phyloP scores from a whole-genome alignment of 2,329 filamentous ascomycete genomes.

The Hypocreales sp. region DNA sequence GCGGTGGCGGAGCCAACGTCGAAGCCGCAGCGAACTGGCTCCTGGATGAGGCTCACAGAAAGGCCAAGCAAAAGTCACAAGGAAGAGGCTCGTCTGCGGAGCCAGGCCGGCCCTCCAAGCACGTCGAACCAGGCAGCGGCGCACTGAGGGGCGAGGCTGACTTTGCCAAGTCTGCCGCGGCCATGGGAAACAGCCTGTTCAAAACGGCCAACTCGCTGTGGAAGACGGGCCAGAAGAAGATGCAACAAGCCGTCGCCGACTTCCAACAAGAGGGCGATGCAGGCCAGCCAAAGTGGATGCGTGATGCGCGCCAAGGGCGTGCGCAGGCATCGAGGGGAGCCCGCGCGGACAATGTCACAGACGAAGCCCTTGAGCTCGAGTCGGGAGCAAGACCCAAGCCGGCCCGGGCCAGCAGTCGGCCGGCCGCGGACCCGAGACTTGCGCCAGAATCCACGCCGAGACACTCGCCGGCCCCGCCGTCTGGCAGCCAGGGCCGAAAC shows the following conservation, averaged over 20 bases:
- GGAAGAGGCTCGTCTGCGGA: slow-evolving; percentile 25
- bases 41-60: slow-evolving; percentile 76
- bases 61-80: slow-evolving; percentile 58
- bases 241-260: slow-evolving; percentile 84
- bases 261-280: slow-evolving; percentile 59
- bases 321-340: slow-evolving; percentile 14
- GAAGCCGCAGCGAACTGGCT: slow-evolving; percentile 82
- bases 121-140: slow-evolving; percentile 24
- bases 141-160: slow-evolving; percentile 49
- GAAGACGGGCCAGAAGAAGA: slow-evolving; percentile 86
- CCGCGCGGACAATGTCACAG: slow-evolving; percentile 30
- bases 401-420: slow-evolving; percentile 10
- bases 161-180: slow-evolving; percentile 64
- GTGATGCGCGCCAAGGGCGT: slow-evolving; percentile 43
- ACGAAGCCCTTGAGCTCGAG: slow-evolving; percentile 72
- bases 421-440: slow-evolving; percentile 10
- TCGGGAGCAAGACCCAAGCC: slow-evolving; percentile 40
- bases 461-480: slow-evolving; percentile 32
- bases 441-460: slow-evolving; percentile 25
- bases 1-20: slow-evolving; percentile 63
- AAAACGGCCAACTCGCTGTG: slow-evolving; percentile 92
- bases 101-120: background rate
- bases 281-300: slow-evolving; percentile 91
- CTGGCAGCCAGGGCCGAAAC: slow-evolving; percentile 25
- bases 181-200: slow-evolving; percentile 69